phyloP scores from a whole-genome alignment of 2,329 filamentous ascomycete genomes.

The Fusarium incarnatum region DNA sequence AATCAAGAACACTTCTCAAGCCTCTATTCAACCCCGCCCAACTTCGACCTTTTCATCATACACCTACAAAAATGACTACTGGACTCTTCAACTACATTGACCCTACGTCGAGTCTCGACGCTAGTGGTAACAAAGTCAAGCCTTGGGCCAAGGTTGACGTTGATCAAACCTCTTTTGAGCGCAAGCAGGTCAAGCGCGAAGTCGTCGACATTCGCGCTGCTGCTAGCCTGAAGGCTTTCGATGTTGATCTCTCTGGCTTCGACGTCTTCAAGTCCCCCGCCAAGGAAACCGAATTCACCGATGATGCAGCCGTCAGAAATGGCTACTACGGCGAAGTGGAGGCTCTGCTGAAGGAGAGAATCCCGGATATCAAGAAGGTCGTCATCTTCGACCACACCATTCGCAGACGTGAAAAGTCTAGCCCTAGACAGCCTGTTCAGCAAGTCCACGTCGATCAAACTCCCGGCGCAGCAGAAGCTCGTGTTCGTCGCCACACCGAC shows the following conservation, averaged over 20 bases:
- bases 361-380: conserved; percentile 69
- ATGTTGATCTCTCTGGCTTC: conserved; percentile 44
- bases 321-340: conserved; percentile 74
- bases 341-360: conserved; percentile 63
- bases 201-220: conserved; percentile 43
- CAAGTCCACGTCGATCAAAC: conserved; percentile 81
- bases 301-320: conserved; percentile 65
- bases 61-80: conserved; percentile 29
- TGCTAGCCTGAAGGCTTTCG: conserved; percentile 25
- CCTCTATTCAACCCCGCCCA: conserved; percentile 18
- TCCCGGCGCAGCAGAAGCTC: conserved; percentile 67
- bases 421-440: conserved; percentile 73
- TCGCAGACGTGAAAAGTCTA: conserved; percentile 63
- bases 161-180: conserved; percentile 37
- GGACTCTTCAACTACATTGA: conserved; percentile 37
- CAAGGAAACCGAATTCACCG: conserved; percentile 64
- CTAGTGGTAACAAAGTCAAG: conserved; percentile 20
- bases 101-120: conserved; percentile 29
- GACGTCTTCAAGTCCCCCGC: conserved; percentile 50
- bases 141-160: conserved; percentile 44
- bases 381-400: conserved; percentile 81
- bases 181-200: conserved; percentile 34
- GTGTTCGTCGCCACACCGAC: conserved; percentile 69
- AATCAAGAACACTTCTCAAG: neutral
- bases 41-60: neutral